Conservation (phyloP, 768 basidiomycete species). For the Termitomyces eurrhizus region DNA sequence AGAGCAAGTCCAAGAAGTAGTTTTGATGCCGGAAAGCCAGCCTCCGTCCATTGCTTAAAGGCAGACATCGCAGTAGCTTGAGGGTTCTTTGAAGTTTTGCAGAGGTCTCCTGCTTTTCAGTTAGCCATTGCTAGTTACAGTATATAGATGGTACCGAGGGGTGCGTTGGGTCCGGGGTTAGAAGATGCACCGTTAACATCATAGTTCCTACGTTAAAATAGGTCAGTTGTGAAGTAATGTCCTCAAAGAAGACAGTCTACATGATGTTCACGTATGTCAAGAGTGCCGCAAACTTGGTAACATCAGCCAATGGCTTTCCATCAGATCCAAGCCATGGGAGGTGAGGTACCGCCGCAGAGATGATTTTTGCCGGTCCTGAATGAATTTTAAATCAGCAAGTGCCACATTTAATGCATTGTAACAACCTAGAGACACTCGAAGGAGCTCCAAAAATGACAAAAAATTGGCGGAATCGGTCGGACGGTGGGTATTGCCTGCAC, state of each 20-base stretch:
- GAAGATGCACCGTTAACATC: conserved; percentile 61
- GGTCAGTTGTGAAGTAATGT: background rate
- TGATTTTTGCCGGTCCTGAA: conserved; percentile 49
- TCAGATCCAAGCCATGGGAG: conserved; percentile 64
- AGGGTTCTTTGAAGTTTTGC: conserved; percentile 58
- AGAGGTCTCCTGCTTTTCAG: conserved; percentile 39
- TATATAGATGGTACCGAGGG: conserved; percentile 36
- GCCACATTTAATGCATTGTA: background rate
- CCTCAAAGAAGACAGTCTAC: conserved; percentile 23
- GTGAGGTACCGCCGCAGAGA: conserved; percentile 67
- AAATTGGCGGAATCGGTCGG: conserved; percentile 59
- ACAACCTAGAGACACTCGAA: conserved; percentile 52
- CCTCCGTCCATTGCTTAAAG: conserved; percentile 57
- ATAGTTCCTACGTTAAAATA: conserved; percentile 54
- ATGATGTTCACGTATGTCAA: conserved; percentile 70
- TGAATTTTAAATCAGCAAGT: conserved; percentile 2
- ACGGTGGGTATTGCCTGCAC: conserved; percentile 58
- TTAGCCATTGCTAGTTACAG: background rate
- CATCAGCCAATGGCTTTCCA: conserved; percentile 58
- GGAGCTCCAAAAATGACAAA: conserved; percentile 52
- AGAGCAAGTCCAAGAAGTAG: conserved; percentile 67
- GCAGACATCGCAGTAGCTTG: conserved; percentile 62
- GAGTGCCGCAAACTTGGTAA: conserved; percentile 56
- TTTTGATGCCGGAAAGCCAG: conserved; percentile 64
- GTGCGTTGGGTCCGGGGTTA: conserved; percentile 74